Conservation (phyloP, 768 basidiomycete species). For the Austroboletus eburneus region DNA sequence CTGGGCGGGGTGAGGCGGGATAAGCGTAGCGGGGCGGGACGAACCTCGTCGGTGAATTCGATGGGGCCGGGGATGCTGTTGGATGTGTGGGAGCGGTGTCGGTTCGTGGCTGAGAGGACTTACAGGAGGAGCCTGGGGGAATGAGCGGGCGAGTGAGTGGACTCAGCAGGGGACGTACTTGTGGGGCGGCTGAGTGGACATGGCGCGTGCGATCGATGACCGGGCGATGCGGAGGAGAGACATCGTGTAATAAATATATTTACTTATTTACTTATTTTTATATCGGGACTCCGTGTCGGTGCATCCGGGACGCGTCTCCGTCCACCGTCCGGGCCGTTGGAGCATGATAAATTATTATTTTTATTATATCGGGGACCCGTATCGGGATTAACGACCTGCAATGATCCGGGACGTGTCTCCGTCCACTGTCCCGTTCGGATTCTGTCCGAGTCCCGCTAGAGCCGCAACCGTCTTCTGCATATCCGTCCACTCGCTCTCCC, state of each 20-base stretch:
- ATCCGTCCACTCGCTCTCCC: conserved; percentile 92
- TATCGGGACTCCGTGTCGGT: too few species aligned
- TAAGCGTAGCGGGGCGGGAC: conserved; percentile 4
- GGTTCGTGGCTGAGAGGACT: neutral
- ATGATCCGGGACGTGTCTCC: conserved; percentile 30
- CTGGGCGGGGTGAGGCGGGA: conserved; percentile 27
- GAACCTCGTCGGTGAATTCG: conserved; percentile 58
- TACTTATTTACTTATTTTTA: too few species aligned
- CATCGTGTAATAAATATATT: too few species aligned
- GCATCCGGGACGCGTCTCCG: too few species aligned
- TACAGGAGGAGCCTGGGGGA: conserved; percentile 49
- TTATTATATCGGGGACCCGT: too few species aligned
- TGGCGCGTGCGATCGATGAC: conserved; percentile 3
- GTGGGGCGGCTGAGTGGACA: conserved; percentile 39
- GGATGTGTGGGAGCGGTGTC: neutral
- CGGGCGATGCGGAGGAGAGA: too few species aligned
- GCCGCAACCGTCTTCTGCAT: conserved; percentile 83
- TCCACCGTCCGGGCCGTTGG: too few species aligned
- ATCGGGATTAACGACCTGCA: conserved; percentile 33
- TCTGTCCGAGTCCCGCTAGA: conserved; percentile 49
- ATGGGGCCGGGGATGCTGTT: conserved; percentile 61
- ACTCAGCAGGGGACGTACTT: conserved; percentile 37
- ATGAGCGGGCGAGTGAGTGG: conserved; percentile 21
- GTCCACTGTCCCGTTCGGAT: conserved; percentile 33
- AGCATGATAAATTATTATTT: too few species aligned